A percentile compares a stretch with the other conserved stretches of the same genome.
These are phyloP conservation scores for Xylariaceae sp. DNA, from an alignment of 2,329 filamentous ascomycete species.

Conservation along the genomic window DNA sequence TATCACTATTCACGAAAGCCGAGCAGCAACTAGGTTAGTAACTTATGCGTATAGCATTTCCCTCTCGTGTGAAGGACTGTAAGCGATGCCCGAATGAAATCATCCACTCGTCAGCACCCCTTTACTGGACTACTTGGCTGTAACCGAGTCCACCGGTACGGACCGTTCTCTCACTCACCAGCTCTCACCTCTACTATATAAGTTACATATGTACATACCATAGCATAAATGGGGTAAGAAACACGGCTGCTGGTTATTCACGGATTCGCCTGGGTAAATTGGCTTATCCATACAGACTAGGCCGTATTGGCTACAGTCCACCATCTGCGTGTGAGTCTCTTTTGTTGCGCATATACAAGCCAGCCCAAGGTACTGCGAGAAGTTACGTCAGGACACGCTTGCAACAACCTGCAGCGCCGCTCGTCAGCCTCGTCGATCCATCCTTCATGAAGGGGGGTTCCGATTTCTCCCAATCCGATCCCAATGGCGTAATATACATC, in stretches of 20 bases:
- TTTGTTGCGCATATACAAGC: background rate
- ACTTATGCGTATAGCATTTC: too few species aligned
- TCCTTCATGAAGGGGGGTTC: conserved; percentile 5
- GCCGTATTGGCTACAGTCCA: background rate
- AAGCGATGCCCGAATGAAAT: too few species aligned
- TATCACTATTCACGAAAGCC: conserved; percentile 6
- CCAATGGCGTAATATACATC: background rate
- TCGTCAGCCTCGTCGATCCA: conserved; percentile 17
- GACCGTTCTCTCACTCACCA: background rate
- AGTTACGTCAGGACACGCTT: background rate
- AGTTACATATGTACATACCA: background rate
- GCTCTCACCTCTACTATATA: background rate
- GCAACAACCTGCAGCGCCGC: conserved; percentile 10
- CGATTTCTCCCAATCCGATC: background rate
- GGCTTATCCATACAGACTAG: background rate
- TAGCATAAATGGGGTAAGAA: background rate
- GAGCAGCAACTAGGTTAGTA: background rate
- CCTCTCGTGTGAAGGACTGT: too few species aligned
- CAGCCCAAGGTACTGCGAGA: background rate
- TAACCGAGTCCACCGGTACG: background rate
- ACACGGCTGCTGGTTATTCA: background rate
- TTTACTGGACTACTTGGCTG: background rate
- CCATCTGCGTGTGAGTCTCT: background rate
- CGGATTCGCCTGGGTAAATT: conserved; percentile 17
- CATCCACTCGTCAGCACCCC: background rate